phyloP scores from a whole-genome alignment of 2,329 filamentous ascomycete genomes.

The Apiospora koreana region DNA sequence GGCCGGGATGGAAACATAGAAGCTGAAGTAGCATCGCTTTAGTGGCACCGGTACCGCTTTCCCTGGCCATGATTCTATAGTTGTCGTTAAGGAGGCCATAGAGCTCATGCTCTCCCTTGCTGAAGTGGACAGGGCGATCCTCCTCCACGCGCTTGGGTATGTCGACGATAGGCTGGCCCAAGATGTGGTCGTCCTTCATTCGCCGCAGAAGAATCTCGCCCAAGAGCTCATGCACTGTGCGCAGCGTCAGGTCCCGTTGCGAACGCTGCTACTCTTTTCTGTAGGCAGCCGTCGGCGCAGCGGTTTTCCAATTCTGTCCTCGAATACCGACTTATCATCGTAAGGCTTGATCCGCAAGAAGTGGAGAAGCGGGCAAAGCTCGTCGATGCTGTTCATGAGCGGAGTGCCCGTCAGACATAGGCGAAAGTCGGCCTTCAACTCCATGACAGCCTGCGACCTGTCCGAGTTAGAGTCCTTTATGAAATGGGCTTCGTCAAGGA shows the following conservation, averaged over 20 bases:
- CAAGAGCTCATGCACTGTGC: conserved; percentile 71
- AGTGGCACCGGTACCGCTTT: no score
- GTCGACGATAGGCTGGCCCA: conserved; percentile 74
- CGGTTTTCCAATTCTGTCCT: conserved; percentile 38
- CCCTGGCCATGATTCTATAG: conserved; percentile 13
- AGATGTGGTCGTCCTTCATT: conserved; percentile 76
- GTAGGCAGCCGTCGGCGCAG: conserved; percentile 48
- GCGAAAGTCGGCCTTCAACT: conserved; percentile 64
- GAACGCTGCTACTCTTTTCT: conserved; percentile 37
- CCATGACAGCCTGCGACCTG: conserved; percentile 59
- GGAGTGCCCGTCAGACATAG: conserved; percentile 82
- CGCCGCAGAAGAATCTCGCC: conserved; percentile 82
- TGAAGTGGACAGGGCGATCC: conserved; percentile 64
- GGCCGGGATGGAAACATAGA: not conserved
- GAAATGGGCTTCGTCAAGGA: conserved; percentile 79
- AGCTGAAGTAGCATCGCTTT: not conserved
- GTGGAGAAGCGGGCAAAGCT: conserved; percentile 75
- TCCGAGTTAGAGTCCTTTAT: conserved; percentile 76
- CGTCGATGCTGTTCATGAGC: conserved; percentile 84
- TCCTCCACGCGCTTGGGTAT: conserved; percentile 67
- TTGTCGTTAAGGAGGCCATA: conserved; percentile 57
- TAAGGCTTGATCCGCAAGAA: conserved; percentile 82
- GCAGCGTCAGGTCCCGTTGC: conserved; percentile 51
- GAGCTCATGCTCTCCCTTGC: conserved; percentile 63
- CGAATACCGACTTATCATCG: conserved; percentile 64